These are phyloP conservation scores for Myriangium duriaei DNA, from an alignment of 2,329 filamentous ascomycete species.

Conservation along the genomic window DNA sequence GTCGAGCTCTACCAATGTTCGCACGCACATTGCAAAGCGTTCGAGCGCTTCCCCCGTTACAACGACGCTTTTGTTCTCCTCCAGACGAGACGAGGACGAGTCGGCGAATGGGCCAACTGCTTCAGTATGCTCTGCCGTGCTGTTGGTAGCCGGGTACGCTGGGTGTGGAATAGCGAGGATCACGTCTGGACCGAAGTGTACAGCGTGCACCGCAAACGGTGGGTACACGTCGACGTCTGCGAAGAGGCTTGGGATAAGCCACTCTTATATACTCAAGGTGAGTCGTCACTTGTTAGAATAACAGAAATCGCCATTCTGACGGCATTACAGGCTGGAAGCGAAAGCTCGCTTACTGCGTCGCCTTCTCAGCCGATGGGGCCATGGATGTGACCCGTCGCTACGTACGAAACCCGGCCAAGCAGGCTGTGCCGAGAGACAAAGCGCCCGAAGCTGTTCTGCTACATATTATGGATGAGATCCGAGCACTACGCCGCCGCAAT, in stretches of 20 bases:
- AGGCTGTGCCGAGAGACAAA: conserved; percentile 61
- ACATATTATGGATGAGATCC: conserved; percentile 86
- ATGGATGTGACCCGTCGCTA: conserved; percentile 57
- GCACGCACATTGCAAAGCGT: conserved; percentile 57
- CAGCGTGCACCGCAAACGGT: conserved; percentile 81
- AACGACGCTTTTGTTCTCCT: conserved; percentile 89
- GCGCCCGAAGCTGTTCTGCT: conserved; percentile 83
- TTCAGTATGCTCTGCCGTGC: conserved; percentile 97
- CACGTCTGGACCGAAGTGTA: conserved; percentile 98
- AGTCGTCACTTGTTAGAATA: no score
- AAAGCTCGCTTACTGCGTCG: conserved; percentile 94
- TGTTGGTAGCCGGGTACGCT: conserved; percentile 78
- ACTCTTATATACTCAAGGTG: conserved; percentile 75
- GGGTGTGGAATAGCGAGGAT: conserved; percentile 98
- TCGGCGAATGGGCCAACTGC: conserved; percentile 96
- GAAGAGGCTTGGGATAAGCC: conserved; percentile 95
- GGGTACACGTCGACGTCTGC: conserved; percentile 93
- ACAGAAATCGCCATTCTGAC: not conserved
- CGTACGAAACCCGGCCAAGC: conserved; percentile 54
- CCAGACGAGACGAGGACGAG: conserved; percentile 72
- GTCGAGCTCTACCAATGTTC: conserved; percentile 90
- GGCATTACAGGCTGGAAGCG: conserved; percentile 62
- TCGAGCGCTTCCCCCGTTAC: conserved; percentile 85
- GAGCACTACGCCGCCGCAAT: conserved; percentile 67
- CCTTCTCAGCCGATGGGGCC: conserved; percentile 80